Evolutionary conservation across 306 rosid genomes (phyloP).

Genomic region (Ochetophila trinervis): DNA sequence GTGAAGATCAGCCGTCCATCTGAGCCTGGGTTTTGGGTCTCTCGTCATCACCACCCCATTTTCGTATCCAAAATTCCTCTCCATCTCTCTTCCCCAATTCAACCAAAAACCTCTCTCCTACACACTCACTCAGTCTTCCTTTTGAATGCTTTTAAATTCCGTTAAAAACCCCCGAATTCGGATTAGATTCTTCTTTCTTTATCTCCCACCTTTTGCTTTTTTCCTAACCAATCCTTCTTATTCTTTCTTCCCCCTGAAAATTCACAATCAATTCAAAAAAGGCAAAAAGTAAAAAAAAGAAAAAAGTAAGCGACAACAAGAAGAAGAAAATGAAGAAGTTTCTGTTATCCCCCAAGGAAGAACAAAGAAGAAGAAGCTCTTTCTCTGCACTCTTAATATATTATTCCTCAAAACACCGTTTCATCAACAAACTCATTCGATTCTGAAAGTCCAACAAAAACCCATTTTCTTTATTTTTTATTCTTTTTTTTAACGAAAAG

Average conservation of each 20-base stretch:
- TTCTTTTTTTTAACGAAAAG: neutral
- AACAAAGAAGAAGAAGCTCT: too few relatives aligned
- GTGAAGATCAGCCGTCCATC: constrained; percentile 96
- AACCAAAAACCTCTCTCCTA: neutral
- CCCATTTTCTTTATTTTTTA: neutral
- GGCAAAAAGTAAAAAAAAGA: too few relatives aligned
- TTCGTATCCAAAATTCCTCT: constrained; percentile 39
- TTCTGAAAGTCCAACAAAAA: neutral
- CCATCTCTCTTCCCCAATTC: constrained; percentile 20
- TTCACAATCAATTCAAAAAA: too few relatives aligned
- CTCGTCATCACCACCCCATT: constrained; percentile 81
- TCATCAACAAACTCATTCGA: neutral
- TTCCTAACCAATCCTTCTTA: neutral
- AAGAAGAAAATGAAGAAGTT: too few relatives aligned
- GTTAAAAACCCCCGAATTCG: constrained; percentile 2
- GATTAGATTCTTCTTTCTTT: constrained; percentile 19
- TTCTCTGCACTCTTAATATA: too few relatives aligned
- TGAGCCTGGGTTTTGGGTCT: constrained; percentile 86
- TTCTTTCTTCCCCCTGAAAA: too few relatives aligned
- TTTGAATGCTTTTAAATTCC: neutral
- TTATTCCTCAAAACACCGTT: too few relatives aligned
- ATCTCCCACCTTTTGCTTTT: neutral
- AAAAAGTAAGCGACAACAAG: too few relatives aligned
- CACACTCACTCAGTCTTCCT: neutral
- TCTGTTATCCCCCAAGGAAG: too few relatives aligned